Evolutionary conservation across 2,329 filamentous ascomycete species (phyloP).

Genomic region (Hypoxylon sp.): DNA sequence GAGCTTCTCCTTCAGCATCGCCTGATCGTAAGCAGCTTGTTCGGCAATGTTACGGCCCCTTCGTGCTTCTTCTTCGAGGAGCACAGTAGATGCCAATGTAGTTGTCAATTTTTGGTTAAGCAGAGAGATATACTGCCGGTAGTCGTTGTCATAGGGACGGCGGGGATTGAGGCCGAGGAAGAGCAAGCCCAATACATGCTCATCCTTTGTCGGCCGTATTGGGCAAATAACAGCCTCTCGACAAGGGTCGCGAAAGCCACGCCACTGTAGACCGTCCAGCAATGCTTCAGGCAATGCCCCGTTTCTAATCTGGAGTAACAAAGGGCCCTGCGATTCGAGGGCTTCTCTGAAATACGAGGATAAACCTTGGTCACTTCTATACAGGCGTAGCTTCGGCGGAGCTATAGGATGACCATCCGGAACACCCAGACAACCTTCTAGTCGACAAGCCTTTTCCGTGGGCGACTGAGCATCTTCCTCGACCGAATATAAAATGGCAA

Average conservation of each 20-base stretch:
- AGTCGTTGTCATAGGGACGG: constrained; percentile 80
- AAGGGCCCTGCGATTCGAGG: constrained; percentile 57
- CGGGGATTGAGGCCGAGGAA: constrained; percentile 80
- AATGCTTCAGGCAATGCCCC: constrained; percentile 71
- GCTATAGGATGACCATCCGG: constrained; percentile 61
- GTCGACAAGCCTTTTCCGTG: constrained; percentile 57
- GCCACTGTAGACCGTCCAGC: constrained; percentile 71
- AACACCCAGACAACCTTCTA: constrained; percentile 64
- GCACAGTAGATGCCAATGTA: constrained; percentile 77
- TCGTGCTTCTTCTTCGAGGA: constrained; percentile 79
- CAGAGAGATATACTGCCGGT: constrained; percentile 75
- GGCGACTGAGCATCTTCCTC: constrained; percentile 56
- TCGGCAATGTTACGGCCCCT: constrained; percentile 70
- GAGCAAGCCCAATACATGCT: constrained; percentile 76
- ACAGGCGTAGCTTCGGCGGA: constrained; percentile 57
- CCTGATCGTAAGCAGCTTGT: constrained; percentile 77
- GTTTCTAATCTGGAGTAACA: constrained; percentile 61
- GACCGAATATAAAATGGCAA: constrained; percentile 68
- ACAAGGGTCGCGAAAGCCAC: constrained; percentile 76
- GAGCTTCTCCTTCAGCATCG: constrained; percentile 76
- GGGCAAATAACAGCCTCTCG: constrained; percentile 78
- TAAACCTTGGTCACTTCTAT: constrained; percentile 57
- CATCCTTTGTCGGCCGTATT: constrained; percentile 76
- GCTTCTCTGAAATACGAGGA: constrained; percentile 60
- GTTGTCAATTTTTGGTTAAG: constrained; percentile 73